phyloP scores from a whole-genome alignment of 2,329 filamentous ascomycete genomes.

The Penicillium griseofulvum region DNA sequence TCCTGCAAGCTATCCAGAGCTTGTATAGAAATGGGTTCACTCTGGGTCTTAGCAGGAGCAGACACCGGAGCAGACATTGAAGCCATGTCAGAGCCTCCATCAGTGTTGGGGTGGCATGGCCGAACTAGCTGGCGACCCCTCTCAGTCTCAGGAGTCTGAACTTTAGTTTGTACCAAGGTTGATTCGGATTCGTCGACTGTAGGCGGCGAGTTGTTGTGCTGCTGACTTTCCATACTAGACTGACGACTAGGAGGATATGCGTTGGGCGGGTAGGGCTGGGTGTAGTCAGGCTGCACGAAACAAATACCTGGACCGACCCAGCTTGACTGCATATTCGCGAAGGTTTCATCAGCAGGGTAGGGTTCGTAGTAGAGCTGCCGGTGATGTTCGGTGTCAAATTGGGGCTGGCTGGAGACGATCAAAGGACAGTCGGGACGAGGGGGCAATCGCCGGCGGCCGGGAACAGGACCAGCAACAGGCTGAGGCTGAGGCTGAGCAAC shows the following conservation, averaged over 20 bases:
- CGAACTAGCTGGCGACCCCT: slow-evolving; percentile 1
- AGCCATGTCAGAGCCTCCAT: slow-evolving; percentile 1
- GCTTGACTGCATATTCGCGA: not conserved
- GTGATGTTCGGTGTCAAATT: slow-evolving; percentile 4
- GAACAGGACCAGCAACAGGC: not conserved
- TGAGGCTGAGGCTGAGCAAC: not conserved
- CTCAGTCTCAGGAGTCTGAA: not conserved
- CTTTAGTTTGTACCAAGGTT: not conserved
- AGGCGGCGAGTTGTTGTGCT: not conserved
- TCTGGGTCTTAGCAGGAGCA: not conserved
- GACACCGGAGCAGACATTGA: not conserved
- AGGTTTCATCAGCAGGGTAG: not conserved
- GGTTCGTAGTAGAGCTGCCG: not conserved
- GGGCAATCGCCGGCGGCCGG: not conserved
- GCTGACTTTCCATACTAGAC: not conserved
- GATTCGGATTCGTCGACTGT: not conserved
- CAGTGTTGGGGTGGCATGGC: not conserved
- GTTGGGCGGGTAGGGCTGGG: not conserved
- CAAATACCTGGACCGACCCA: not conserved
- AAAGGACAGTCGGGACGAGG: not conserved
- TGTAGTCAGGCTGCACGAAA: slow-evolving; percentile 3
- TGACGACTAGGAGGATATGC: not conserved
- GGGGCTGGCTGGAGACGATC: slow-evolving; percentile 10
- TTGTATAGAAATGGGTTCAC: not conserved
- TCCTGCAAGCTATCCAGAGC: not conserved